A percentile compares a stretch with the other conserved stretches of the same genome.
These are phyloP conservation scores for Lignosus rhinocerotis DNA, from an alignment of 1,284 basidiomycete species.

Conservation along the genomic window DNA sequence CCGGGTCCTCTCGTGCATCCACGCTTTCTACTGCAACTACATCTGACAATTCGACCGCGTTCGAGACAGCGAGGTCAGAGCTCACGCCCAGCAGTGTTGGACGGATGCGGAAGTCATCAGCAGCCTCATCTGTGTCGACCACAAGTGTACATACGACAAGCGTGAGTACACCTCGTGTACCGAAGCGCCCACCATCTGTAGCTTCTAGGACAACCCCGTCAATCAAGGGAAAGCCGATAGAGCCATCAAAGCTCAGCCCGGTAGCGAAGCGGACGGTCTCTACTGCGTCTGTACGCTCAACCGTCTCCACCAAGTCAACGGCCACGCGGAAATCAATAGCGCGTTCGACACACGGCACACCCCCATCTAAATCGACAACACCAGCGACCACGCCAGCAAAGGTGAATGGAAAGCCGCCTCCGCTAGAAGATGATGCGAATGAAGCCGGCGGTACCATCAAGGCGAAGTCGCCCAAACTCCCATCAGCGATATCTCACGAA, in stretches of 20 bases:
- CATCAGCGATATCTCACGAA: slow-evolving; percentile 29
- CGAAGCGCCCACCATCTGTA: slow-evolving; percentile 27
- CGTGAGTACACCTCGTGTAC: slow-evolving; percentile 26
- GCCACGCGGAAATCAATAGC: slow-evolving; percentile 29
- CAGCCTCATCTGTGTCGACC: slow-evolving; percentile 42
- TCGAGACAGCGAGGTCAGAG: slow-evolving; percentile 57
- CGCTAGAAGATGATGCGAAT: slow-evolving; percentile 4
- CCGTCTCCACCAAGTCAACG: slow-evolving; percentile 34
- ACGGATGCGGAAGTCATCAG: slow-evolving; percentile 44
- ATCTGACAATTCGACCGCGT: slow-evolving; percentile 53
- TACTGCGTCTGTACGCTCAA: slow-evolving; percentile 34
- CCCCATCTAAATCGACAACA: slow-evolving; percentile 7
- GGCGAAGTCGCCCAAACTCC: slow-evolving; percentile 26
- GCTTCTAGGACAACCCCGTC: slow-evolving; percentile 29
- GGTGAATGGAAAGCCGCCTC: slow-evolving; percentile 12
- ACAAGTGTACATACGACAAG: slow-evolving; percentile 38
- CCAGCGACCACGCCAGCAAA: slow-evolving; percentile 10
- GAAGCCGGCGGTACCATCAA: slow-evolving; percentile 25
- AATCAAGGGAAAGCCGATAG: slow-evolving; percentile 25
- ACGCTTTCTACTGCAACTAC: slow-evolving; percentile 41
- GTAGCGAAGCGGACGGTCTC: slow-evolving; percentile 32
- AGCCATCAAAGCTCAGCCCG: slow-evolving; percentile 24
- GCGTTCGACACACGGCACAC: slow-evolving; percentile 16
- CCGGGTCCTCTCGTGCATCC: slow-evolving; percentile 41
- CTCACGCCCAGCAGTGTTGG: slow-evolving; percentile 35